phyloP scores from a whole-genome alignment of 2,329 filamentous ascomycete species.

The Penicillium nordicum region DNA sequence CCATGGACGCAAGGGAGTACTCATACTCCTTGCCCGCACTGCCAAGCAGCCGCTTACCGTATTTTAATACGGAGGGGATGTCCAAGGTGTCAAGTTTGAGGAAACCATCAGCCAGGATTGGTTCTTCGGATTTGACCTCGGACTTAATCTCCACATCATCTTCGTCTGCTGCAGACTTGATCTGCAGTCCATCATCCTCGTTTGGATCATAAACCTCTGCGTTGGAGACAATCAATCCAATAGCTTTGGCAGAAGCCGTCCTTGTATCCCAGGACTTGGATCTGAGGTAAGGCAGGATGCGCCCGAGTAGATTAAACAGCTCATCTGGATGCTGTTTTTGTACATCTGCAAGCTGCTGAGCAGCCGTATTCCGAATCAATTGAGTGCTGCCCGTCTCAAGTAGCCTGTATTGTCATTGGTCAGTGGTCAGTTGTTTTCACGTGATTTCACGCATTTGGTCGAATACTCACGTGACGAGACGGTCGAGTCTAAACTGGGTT shows the following conservation, averaged over 20 bases:
- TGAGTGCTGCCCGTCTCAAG: constrained; percentile 96
- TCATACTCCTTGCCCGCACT: constrained; percentile 79
- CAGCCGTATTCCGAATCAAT: constrained; percentile 93
- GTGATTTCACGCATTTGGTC: not conserved
- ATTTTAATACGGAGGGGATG: constrained; percentile 72
- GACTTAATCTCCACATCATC: constrained; percentile 40
- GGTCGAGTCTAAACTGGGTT: constrained; percentile 63
- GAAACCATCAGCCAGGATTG: constrained; percentile 52
- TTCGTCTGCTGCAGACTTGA: constrained; percentile 52
- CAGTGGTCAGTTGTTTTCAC: constrained; percentile 16
- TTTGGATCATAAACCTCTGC: constrained; percentile 88
- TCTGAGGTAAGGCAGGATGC: constrained; percentile 90
- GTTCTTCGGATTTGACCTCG: constrained; percentile 40
- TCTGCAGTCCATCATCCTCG: constrained; percentile 57
- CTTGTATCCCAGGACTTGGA: constrained; percentile 97
- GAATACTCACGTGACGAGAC: constrained; percentile 75
- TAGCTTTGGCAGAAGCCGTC: constrained; percentile 86
- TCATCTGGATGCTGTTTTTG: constrained; percentile 98
- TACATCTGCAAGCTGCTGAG: constrained; percentile 93
- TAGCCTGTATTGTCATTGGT: constrained; percentile 57
- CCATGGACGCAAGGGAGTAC: constrained; percentile 75
- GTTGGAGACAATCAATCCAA: constrained; percentile 90
- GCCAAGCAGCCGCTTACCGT: constrained; percentile 78
- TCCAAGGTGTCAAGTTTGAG: constrained; percentile 74
- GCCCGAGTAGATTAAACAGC: constrained; percentile 87